phyloP scores from a whole-genome alignment of 805 yeast species.

The Wickerhamomyces alni region DNA sequence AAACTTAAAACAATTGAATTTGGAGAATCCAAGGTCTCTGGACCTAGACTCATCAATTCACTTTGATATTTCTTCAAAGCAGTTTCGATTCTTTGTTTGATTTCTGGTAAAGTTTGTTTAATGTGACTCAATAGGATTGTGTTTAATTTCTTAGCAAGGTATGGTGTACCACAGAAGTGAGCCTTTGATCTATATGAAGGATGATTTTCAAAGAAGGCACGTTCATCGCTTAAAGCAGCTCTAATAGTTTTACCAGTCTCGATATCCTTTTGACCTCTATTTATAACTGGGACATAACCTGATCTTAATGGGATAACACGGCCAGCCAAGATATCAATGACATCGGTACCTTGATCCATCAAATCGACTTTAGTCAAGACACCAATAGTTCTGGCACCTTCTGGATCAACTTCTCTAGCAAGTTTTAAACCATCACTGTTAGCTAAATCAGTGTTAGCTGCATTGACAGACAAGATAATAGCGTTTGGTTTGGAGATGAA shows the following conservation, averaged over 20 bases:
- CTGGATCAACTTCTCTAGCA: slow-evolving; percentile 97
- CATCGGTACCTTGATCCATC: slow-evolving; percentile 98
- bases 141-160: slow-evolving; percentile 86
- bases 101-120: slow-evolving; percentile 84
- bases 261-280: slow-evolving; percentile 96
- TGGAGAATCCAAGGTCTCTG: slow-evolving; percentile 84
- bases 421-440: slow-evolving; percentile 93
- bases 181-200: slow-evolving; percentile 90
- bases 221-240: slow-evolving; percentile 80
- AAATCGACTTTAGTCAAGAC: slow-evolving; percentile 93
- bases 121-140: slow-evolving; percentile 86
- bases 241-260: slow-evolving; percentile 82
- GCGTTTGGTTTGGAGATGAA: slow-evolving; percentile 95
- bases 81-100: slow-evolving; percentile 81
- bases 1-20: slow-evolving; percentile 83
- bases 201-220: slow-evolving; percentile 77
- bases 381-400: slow-evolving; percentile 93
- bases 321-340: slow-evolving; percentile 90
- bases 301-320: slow-evolving; percentile 91
- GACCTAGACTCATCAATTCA: slow-evolving; percentile 77
- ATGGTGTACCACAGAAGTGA: slow-evolving; percentile 98
- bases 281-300: slow-evolving; percentile 95
- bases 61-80: slow-evolving; percentile 78
- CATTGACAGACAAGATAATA: slow-evolving; percentile 88
- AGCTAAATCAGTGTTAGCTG: slow-evolving; percentile 95